phyloP scores from a whole-genome alignment of 2,329 filamentous ascomycete species.

The Botrytis sinoallii region DNA sequence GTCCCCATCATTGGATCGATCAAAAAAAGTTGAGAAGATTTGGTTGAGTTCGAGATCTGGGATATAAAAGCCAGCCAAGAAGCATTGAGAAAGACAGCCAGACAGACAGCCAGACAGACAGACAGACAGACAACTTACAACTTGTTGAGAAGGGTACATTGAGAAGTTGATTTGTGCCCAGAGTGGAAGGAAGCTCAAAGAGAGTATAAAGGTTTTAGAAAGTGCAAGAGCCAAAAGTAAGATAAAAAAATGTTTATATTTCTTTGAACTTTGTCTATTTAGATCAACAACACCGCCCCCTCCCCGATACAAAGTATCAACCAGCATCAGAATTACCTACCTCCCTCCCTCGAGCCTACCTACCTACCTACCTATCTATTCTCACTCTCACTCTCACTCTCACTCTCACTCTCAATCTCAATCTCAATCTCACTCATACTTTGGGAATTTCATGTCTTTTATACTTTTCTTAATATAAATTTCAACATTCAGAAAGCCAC shows the following conservation, averaged over 20 bases:
- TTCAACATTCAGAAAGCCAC: neutral
- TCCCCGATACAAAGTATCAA: neutral
- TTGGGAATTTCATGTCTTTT: neutral
- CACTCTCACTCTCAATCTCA: neutral
- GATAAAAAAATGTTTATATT: slow-evolving; percentile 2
- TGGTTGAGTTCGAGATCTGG: neutral
- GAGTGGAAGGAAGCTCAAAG: neutral
- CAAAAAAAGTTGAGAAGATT: neutral
- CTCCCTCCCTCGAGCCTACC: neutral
- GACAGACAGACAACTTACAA: neutral
- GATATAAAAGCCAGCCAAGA: neutral
- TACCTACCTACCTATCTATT: too few relatives aligned
- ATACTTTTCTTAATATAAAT: neutral
- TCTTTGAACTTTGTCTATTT: neutral
- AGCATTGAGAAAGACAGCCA: neutral
- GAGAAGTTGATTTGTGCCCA: neutral
- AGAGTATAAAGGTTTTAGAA: slow-evolving; percentile 1
- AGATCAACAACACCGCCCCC: neutral
- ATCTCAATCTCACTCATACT: neutral
- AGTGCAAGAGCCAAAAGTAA: neutral
- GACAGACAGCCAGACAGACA: neutral
- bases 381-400: too few relatives aligned
- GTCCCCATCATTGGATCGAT: neutral
- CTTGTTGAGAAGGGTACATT: neutral
- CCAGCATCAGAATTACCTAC: neutral